Conservation (phyloP, 352 stramenopile species). For the Globisporangium apiculatum region DNA sequence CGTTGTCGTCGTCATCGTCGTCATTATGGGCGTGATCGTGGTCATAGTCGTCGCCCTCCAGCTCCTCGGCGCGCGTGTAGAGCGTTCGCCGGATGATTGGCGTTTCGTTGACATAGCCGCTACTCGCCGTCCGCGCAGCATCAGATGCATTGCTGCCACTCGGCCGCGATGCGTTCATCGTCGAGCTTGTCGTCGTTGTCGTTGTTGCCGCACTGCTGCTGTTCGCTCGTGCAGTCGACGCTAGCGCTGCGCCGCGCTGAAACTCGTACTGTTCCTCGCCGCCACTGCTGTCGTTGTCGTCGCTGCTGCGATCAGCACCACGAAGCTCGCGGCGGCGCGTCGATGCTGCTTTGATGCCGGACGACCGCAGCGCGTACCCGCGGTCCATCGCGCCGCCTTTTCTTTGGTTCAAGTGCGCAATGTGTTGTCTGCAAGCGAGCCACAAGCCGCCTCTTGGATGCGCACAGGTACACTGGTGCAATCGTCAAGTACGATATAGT, state of each 20-base stretch:
- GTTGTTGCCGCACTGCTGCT: neutral
- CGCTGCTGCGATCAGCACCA: neutral
- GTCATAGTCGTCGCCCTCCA: slow-evolving; percentile 24
- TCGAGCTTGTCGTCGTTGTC: neutral
- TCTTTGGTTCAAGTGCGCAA: neutral
- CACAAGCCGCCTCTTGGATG: too few relatives aligned
- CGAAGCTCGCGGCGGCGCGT: slow-evolving; percentile 4
- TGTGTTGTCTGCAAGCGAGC: too few relatives aligned
- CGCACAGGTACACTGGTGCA: too few relatives aligned
- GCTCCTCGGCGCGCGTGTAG: slow-evolving; percentile 30
- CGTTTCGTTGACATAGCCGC: slow-evolving; percentile 24
- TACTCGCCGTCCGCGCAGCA: slow-evolving; percentile 3
- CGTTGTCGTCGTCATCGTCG: slow-evolving; percentile 19
- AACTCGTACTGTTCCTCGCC: slow-evolving; percentile 12
- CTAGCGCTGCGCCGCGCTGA: neutral
- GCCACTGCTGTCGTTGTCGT: neutral
- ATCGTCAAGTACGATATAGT: neutral
- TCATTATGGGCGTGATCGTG: slow-evolving; percentile 19
- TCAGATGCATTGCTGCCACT: neutral
- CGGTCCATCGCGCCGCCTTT: slow-evolving; percentile 8
- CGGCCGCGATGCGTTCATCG: neutral
- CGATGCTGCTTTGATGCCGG: slow-evolving; percentile 9
- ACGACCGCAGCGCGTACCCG: slow-evolving; percentile 28
- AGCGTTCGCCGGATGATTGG: slow-evolving; percentile 58
- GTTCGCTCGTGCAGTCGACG: neutral